These are phyloP conservation scores for Tetradesmus obliquus DNA, from an alignment of 139 green algal genomes.

Conservation along the genomic window DNA sequence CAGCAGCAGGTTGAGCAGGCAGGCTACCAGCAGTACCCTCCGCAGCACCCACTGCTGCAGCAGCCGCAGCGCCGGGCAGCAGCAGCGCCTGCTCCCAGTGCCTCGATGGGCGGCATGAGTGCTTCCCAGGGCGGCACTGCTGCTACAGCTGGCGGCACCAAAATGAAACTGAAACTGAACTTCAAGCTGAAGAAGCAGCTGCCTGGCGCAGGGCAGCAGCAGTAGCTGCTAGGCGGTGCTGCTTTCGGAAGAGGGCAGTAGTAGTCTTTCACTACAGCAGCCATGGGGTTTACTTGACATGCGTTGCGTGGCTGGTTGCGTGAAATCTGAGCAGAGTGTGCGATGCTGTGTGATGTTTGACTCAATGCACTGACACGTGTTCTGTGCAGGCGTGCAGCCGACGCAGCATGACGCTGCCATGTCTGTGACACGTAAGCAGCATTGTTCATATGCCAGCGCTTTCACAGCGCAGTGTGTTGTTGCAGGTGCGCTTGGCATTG, in stretches of 20 bases:
- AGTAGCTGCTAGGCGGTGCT: neutral
- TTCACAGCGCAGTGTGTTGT: no score
- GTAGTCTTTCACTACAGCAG: neutral
- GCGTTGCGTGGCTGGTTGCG: neutral
- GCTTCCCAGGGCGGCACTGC: neutral
- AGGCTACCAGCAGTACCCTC: neutral
- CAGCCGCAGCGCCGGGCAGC: neutral
- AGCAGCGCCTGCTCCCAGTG: slow-evolving; percentile 6
- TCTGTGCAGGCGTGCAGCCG: neutral
- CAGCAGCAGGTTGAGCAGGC: neutral
- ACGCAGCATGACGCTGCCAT: no score
- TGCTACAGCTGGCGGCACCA: slow-evolving; percentile 8
- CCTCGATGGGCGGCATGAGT: neutral
- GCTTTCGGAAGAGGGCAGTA: neutral
- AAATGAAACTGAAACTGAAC: slow-evolving; percentile 18
- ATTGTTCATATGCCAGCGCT: no score
- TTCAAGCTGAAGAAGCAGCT: slow-evolving; percentile 28
- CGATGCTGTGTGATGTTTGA: neutral
- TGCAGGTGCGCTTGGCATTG: no score
- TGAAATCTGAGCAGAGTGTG: neutral
- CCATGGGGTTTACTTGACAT: neutral
- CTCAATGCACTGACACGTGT: neutral
- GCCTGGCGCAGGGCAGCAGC: neutral
- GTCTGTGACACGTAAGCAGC: no score
- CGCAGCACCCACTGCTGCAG: neutral